Evolutionary conservation across 148 eudicot genomes (phyloP), one percentile per base, ranked within the genome.

Genomic region (Bassia scoparia): DNA sequence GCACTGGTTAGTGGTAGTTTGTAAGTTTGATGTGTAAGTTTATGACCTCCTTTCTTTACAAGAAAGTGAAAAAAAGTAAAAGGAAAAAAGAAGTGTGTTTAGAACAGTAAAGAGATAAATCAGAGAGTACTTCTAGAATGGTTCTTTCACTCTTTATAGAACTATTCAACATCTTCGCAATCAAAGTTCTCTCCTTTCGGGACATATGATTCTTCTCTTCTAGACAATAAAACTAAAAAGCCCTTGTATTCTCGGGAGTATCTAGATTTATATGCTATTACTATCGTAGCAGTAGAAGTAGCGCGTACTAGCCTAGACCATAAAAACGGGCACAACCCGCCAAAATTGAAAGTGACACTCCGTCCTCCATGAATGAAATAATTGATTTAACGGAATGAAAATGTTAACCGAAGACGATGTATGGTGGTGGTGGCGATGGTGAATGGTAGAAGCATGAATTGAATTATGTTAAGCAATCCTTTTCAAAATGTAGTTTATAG

Each of bases 11-110:
- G 23, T 70, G 48, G 67, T 30, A 48, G 24, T 56, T 60, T 29
- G 67, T 43, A 55, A 72, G 14, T 72, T 23, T 60, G 75, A 52
- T 46, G 46, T 41, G 12, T 41, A 41, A 41, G 46, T 41, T 37
- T 5, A 7, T 46, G 26, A 41, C 49, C 60, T 61, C 34, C 34
- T 73, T 73, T 73, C 23, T 14, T 58, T 44, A 37, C 3, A 17
- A 43, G 14, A 56, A 21, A 24, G 53, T 24, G n/a, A 38, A 43
- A 66, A 16, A 18, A 16, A 52, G n/a, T 20, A 21, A 20, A 52
- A 52, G n/a, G 7, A 29, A 41, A 24, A 66, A 43, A 66, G 69
- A 37, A 35, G 16, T n/a, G 27, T 63, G 68, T 29, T 63, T 37
- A 21, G 3, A 17, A 61, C 38, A 61, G 11, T 30, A 29, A 15